Evolutionary conservation across 257 asterid species (phyloP), one percentile per base, ranked within the genome.

Genomic region (Cordia subcordata): DNA sequence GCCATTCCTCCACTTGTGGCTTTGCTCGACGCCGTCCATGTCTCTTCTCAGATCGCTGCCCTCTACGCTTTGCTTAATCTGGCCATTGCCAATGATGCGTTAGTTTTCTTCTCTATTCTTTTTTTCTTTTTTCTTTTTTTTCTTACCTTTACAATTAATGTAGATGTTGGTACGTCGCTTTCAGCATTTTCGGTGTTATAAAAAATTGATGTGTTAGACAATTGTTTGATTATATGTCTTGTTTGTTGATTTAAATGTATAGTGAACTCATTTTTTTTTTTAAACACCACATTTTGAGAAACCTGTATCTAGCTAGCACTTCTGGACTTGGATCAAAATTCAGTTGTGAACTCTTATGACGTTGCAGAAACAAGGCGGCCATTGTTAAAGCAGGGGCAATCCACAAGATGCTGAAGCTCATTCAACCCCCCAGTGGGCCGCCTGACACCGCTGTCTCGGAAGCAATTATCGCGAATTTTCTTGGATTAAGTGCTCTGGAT

Each of bases 331-430:
- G 60, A 57, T 37, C 35, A 59, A 47, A 63, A 61, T 52, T 52
- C 13, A 20, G 23, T 9, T 54, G 20, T 72, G 53, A 23, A 47
- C 64, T 9, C 52, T 10, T 11, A 11, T 37, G n/a, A n/a, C n/a
- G 49, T 35, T 66, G 65, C 84, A 88, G 96, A 76, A 90, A 90
- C 78, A 87, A 87, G 74, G 83, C 93, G 0, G 97, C 94, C 39
- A 85, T 90, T 55, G 97, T 90, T 10, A 83, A 85, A 76, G 86
- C 96, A 5, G 97, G 97, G 32, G 97, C 79, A 15, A 74, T 87
- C 21, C 90, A 86, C 61, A 90, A 85, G 80, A 90, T 87, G 93
- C 78, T 90, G 18, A 90, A 69, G 78, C 86, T 87, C 1, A 58
- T 76, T 17, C 70, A 70, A 49, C 62, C 75, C 3, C 73, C 71